Evolutionary conservation across 2,329 filamentous ascomycete genomes (phyloP).

Genomic region (Davidsoniella virescens): DNA sequence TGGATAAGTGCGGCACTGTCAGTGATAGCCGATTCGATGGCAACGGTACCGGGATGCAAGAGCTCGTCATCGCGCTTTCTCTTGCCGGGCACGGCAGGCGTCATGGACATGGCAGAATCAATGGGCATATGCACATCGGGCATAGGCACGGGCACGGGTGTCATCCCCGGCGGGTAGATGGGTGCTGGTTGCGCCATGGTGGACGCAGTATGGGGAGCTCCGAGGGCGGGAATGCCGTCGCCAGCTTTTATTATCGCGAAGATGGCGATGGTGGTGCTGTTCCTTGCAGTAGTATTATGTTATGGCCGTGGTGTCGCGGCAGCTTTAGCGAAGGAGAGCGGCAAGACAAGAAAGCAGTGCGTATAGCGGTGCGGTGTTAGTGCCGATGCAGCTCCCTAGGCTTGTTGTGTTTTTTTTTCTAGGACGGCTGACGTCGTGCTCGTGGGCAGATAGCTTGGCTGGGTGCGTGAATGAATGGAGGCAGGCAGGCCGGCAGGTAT

Average conservation of each 20-base stretch:
- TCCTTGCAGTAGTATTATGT: not conserved
- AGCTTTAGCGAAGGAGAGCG: not conserved
- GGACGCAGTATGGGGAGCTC: not conserved
- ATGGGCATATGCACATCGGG: constrained; percentile 7
- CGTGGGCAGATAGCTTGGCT: too few relatives aligned
- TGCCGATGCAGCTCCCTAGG: not conserved
- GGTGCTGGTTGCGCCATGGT: constrained; percentile 28
- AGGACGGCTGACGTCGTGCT: too few relatives aligned
- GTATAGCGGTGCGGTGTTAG: not conserved
- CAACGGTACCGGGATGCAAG: not conserved
- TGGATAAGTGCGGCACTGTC: constrained; percentile 23
- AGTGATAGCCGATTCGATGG: constrained; percentile 5
- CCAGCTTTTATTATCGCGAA: constrained; percentile 2
- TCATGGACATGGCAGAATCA: constrained; percentile 10
- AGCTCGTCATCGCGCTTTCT: constrained; percentile 39
- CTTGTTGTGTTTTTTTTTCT: not conserved
- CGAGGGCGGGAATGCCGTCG: not conserved
- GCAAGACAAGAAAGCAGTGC: not conserved
- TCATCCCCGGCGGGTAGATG: constrained; percentile 25
- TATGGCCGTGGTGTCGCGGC: constrained; percentile 1
- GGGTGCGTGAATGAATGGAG: too few relatives aligned
- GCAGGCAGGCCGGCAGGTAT: too few relatives aligned
- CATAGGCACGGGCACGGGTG: constrained; percentile 11
- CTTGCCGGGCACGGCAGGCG: constrained; percentile 27
- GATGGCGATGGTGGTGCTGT: not conserved